Conservation (phyloP, 2,329 filamentous ascomycete genomes). For the Sporothrix pseudoabietina region DNA sequence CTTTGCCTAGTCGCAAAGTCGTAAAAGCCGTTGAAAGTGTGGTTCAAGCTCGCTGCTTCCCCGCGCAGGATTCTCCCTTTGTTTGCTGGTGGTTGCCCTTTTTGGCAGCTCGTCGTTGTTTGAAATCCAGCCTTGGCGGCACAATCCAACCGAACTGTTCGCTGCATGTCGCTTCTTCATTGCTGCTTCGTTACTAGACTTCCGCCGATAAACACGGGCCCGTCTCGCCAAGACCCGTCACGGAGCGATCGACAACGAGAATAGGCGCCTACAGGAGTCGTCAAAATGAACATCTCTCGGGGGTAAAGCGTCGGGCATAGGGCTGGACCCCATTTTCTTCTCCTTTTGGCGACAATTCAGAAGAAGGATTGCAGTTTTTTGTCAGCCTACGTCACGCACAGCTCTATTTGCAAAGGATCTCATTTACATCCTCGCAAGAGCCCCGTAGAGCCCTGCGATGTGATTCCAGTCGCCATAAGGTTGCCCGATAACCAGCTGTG, state of each 20-base stretch:
- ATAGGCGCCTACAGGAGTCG: background rate
- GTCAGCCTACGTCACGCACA: background rate
- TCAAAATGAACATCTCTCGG: background rate
- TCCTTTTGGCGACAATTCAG: background rate
- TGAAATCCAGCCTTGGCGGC: background rate
- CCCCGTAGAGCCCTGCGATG: background rate
- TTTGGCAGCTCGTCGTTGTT: background rate
- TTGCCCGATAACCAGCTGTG: too few relatives aligned
- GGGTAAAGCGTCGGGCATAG: background rate
- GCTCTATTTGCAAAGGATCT: too few relatives aligned
- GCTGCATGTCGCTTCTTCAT: background rate
- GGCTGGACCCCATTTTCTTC: background rate
- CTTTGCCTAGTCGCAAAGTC: background rate
- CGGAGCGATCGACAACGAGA: constrained; percentile 1
- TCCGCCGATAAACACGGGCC: background rate
- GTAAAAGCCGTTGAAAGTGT: background rate
- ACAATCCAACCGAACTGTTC: constrained; percentile 9
- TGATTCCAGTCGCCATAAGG: background rate
- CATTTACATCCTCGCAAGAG: background rate
- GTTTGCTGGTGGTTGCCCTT: background rate
- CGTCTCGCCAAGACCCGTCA: background rate
- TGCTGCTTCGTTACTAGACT: background rate
- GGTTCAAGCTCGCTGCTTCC: background rate
- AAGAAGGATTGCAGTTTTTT: background rate
- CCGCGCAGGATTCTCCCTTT: background rate